phyloP scores from a whole-genome alignment of 1,284 basidiomycete genomes.

The Ganoderma sinense region DNA sequence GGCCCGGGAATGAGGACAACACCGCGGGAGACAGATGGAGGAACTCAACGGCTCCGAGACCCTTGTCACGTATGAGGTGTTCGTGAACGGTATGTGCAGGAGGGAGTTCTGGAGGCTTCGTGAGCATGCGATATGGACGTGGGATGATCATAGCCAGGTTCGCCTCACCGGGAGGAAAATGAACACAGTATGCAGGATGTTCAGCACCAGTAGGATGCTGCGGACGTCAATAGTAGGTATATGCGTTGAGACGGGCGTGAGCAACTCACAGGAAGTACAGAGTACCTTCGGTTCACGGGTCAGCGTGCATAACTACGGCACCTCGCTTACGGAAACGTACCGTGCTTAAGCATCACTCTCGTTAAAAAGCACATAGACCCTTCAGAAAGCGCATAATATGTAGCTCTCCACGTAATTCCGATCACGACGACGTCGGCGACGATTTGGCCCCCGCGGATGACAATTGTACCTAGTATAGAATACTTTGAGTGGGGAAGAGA shows the following conservation, averaged over 20 bases:
- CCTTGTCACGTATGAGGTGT: background rate
- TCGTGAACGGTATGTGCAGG: background rate
- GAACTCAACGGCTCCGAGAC: slow-evolving; percentile 1
- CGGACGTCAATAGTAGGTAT: background rate
- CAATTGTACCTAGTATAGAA: background rate
- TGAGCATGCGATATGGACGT: background rate
- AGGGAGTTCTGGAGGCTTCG: background rate
- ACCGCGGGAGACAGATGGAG: background rate
- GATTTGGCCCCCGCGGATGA: background rate
- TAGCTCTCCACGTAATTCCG: background rate
- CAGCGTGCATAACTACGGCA: background rate
- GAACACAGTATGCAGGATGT: background rate
- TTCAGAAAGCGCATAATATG: background rate
- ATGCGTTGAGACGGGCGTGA: background rate
- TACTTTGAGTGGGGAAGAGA: background rate
- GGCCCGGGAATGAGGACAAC: background rate
- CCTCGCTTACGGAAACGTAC: background rate
- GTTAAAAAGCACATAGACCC: background rate
- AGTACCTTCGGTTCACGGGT: background rate
- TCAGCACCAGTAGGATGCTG: background rate
- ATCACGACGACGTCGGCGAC: background rate
- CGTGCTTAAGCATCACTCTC: background rate
- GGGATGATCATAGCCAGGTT: too few relatives aligned
- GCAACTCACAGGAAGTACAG: background rate
- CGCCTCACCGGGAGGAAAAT: background rate